phyloP scores from a whole-genome alignment of 805 yeast species.

The Wickerhamomyces chambardii region DNA sequence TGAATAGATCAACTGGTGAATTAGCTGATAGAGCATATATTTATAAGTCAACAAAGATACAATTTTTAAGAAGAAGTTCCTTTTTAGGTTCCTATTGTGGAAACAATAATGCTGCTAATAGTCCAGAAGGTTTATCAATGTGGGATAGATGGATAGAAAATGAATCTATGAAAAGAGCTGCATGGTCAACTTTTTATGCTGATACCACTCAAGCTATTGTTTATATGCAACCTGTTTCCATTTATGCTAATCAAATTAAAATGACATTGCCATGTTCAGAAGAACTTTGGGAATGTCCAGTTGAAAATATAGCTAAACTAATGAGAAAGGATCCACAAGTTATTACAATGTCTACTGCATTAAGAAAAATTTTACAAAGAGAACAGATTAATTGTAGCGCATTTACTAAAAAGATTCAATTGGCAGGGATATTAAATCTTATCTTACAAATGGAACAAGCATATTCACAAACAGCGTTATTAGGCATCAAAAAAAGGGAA shows the following conservation, averaged over 20 bases:
- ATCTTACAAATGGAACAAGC: conserved; percentile 53
- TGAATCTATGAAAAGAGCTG: conserved; percentile 32
- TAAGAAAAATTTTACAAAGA: not conserved
- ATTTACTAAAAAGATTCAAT: conserved; percentile 51
- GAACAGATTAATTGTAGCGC: conserved; percentile 22
- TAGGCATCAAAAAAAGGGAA: not conserved
- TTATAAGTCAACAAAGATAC: conserved; percentile 43
- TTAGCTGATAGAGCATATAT: conserved; percentile 43
- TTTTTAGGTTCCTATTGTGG: conserved; percentile 23
- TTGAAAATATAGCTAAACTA: not conserved
- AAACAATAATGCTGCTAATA: not conserved
- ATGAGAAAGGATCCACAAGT: not conserved
- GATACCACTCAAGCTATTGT: conserved; percentile 32
- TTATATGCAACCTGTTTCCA: conserved; percentile 25
- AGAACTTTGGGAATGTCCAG: not conserved
- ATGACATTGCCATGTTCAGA: conserved; percentile 1
- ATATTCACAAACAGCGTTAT: not conserved
- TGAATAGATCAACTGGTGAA: conserved; percentile 30
- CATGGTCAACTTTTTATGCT: conserved; percentile 33
- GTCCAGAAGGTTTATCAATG: conserved; percentile 7
- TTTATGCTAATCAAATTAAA: conserved; percentile 1
- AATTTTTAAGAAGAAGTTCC: conserved; percentile 38
- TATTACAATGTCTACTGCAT: not conserved
- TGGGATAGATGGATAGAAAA: conserved; percentile 29
- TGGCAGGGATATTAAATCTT: conserved; percentile 53